phyloP scores from a whole-genome alignment of 2,329 filamentous ascomycete genomes.

The Fusarium gaditjirri region DNA sequence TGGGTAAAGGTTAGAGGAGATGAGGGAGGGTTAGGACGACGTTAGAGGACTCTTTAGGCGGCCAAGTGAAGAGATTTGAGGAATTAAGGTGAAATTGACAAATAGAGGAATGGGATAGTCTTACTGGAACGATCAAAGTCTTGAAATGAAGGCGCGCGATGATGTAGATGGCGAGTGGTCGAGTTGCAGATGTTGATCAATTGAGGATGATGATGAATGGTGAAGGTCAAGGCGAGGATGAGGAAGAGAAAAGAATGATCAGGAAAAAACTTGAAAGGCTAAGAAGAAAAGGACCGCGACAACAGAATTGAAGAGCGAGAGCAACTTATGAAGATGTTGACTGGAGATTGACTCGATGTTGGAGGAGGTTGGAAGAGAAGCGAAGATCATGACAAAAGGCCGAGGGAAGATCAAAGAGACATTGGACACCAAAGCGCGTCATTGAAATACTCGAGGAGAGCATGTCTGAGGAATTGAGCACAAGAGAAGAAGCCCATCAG shows the following conservation, averaged over 20 bases:
- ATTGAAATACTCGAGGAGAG: accelerated
- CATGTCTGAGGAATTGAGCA: accelerated
- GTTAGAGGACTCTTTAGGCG: background rate
- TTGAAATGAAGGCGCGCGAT: accelerated
- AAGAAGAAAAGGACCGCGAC: background rate
- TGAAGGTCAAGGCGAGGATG: background rate
- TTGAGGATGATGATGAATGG: background rate
- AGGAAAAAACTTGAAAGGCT: accelerated
- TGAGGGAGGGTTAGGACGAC: background rate
- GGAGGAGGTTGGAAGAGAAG: background rate
- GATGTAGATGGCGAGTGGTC: background rate
- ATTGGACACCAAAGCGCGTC: accelerated
- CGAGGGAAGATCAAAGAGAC: background rate
- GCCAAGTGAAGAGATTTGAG: background rate
- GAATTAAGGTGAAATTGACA: background rate
- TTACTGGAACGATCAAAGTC: background rate
- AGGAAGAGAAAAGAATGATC: background rate
- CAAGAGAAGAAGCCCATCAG: background rate
- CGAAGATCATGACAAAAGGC: too few species aligned
- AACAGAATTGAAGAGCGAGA: background rate
- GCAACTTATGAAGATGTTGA: background rate
- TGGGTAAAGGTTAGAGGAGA: background rate
- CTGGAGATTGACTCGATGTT: too few species aligned
- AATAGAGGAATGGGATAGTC: background rate
- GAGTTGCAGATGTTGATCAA: background rate